Conservation (phyloP, 192 early-diverging fungal species). For the Helicostylum pulchrum region DNA sequence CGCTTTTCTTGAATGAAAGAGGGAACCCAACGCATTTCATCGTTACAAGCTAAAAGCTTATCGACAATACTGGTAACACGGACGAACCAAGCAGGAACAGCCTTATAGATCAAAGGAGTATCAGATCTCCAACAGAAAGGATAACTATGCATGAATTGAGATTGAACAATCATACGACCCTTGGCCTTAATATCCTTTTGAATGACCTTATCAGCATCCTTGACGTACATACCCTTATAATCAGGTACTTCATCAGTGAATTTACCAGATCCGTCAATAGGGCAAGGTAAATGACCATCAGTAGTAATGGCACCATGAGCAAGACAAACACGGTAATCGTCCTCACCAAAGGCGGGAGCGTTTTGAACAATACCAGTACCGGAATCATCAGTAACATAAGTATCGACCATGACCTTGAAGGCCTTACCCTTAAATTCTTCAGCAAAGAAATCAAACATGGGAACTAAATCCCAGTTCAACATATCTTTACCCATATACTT, state of each 20-base stretch:
- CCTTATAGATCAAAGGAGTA: conserved; percentile 95
- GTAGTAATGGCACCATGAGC: conserved; percentile 72
- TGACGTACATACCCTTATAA: conserved; percentile 84
- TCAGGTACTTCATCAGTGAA: conserved; percentile 76
- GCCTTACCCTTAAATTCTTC: conserved; percentile 71
- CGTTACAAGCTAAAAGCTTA: conserved; percentile 83
- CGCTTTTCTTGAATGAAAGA: conserved; percentile 95
- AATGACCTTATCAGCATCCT: conserved; percentile 97
- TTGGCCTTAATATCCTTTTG: conserved; percentile 84
- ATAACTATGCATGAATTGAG: conserved; percentile 88
- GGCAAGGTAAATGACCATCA: conserved; percentile 86
- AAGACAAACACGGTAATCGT: conserved; percentile 96
- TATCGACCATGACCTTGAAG: conserved; percentile 85
- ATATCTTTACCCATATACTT: conserved; percentile 75
- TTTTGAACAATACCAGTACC: conserved; percentile 99
- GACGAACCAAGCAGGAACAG: conserved; percentile 97
- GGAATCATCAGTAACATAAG: conserved; percentile 86
- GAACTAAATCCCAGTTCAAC: conserved; percentile 85
- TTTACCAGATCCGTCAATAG: conserved; percentile 81
- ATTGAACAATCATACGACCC: conserved; percentile 86
- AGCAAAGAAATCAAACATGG: conserved; percentile 84
- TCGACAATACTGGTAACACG: conserved; percentile 83
- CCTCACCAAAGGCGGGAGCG: conserved; percentile 97
- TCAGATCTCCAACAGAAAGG: conserved; percentile 99
- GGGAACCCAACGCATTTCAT: conserved; percentile 92